Evolutionary conservation across 106 monocot species (phyloP).

Genomic region (Allium cepa): DNA sequence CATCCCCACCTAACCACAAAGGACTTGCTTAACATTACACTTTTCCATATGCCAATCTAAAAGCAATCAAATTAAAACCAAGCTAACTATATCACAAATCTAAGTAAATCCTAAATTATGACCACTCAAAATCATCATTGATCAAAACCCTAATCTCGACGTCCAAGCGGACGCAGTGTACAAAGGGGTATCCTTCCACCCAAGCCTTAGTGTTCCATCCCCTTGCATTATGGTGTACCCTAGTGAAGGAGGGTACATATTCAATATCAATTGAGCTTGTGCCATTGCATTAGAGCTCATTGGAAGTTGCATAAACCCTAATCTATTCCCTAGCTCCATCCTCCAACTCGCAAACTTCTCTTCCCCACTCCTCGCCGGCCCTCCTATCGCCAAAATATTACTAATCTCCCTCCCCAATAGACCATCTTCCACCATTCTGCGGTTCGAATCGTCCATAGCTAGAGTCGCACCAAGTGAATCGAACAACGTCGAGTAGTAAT

Average conservation of each 20-base stretch:
- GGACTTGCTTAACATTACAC: no score
- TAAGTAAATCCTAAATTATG: no score
- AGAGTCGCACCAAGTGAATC: slow-evolving; percentile 26
- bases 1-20: no score
- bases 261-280: slow-evolving; percentile 35
- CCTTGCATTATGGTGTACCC: slow-evolving; percentile 31
- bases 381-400: slow-evolving; percentile 24
- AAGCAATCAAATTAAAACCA: no score
- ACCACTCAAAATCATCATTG: no score
- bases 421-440: slow-evolving; percentile 23
- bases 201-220: slow-evolving; percentile 27
- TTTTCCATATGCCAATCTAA: no score
- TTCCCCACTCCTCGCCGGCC: slow-evolving; percentile 28
- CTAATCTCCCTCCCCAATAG: slow-evolving; percentile 24
- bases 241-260: slow-evolving; percentile 21
- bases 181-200: slow-evolving; percentile 35
- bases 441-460: slow-evolving; percentile 2
- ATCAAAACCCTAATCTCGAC: neutral
- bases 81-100: no score
- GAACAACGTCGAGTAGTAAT: slow-evolving; percentile 36
- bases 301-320: slow-evolving; percentile 24
- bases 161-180: slow-evolving; percentile 37
- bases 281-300: slow-evolving; percentile 23
- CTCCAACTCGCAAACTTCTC: slow-evolving; percentile 28
- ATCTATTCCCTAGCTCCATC: slow-evolving; percentile 12